Evolutionary conservation across 2,329 filamentous ascomycete genomes (phyloP), one percentile per base, ranked within the genome.

Genomic region (Coniochaeta pulveracea): DNA sequence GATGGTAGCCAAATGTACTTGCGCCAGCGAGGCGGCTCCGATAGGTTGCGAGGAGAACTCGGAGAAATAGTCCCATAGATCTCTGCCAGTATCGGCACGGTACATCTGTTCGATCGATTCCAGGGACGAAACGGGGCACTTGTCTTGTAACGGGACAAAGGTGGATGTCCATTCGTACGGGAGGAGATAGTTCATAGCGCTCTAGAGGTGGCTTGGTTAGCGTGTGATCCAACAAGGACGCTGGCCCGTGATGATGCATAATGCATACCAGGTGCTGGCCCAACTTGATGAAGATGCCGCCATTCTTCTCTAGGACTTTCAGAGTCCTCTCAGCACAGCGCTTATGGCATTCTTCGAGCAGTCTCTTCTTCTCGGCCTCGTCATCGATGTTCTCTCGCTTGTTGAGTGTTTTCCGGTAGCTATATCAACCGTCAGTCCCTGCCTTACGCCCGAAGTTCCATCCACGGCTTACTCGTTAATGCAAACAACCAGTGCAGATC

Each of bases 271-370:
- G 57, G 58, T 98, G 91, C 49, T 98, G 91, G 6, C 91, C 91
- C 24, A 98, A 64, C 59, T 98, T 98, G 55, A 98, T 96, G 48
- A 96, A 98, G 42, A 98, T 94, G 18, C 89, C 93, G 17, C 93
- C 91, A 56, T 95, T 96, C 65, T 84, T 85, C 66, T 98, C 91
- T 43, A 96, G 62, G 2, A 93, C 88, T 37, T 69, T 72, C 26
- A 96, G 63, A 1, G 91, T 95, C 40, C 91, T 76, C 47, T 85
- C 72, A 19, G 91, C 91, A 60, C 91, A 98, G 56, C 91, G 74
- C 54, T 93, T 81, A 57, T 98, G 91, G 51, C 91, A 96, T 41
- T 78, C 77, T 45, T 76, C 81, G 34, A 98, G 63, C 23, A 80
- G 56, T n/a, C 58, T 64, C n/a, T 72, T 63, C 50, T 76, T 74